Base-by-base conservation (phyloP, 192 early-diverging fungal species). In the Gryganskiella cystojenkinii region DNA sequence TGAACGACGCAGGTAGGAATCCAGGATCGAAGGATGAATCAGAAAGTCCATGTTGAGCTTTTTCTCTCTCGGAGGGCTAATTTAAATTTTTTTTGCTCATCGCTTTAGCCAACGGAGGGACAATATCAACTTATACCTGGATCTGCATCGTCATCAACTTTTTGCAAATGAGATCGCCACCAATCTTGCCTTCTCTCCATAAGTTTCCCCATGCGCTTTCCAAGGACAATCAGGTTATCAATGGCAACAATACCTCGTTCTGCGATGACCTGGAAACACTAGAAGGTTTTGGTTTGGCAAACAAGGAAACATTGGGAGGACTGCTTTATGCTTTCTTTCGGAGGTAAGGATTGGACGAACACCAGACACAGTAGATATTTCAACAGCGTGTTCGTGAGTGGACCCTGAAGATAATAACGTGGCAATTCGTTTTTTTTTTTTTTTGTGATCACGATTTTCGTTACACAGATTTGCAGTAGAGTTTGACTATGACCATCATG, bases 111-210 rank as follows among this genome's bases (percentile, higher is more conserved):
- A 93, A 92, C 67, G 96, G 96, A 46, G 96, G 96, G 22, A 98
- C 96, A 0, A 81, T 98, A 56, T 95, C 94, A 40, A 93, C 93
- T 7, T 99, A 99, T 75, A 93, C 95, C 22, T 98, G 97, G 97
- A 94, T 92, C 3, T 95, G 94, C 71, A 91, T 98, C 86, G 86
- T 92, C 37, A 83, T 99, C 62, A 94, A 97, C 75, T 99, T 97
- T 83, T 80, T 99, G 24, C 97, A 99, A 80, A 92, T 87, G 82
- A 91, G 96, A 14, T 67, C 86, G 27, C 96, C 96, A 55, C 95
- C 95, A 0, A 93, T 99, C 67, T 80, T 99, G 22, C 97, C 97
- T 1, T 89, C 90, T 20, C 70, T 98, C 37, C 96, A 98, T 62
- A 82, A 89, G 37, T 49, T 82, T 2, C 80, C 82, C 4, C 80